Conservation (phyloP, 2,329 filamentous ascomycete genomes). For the Calonectria ilicicola region DNA sequence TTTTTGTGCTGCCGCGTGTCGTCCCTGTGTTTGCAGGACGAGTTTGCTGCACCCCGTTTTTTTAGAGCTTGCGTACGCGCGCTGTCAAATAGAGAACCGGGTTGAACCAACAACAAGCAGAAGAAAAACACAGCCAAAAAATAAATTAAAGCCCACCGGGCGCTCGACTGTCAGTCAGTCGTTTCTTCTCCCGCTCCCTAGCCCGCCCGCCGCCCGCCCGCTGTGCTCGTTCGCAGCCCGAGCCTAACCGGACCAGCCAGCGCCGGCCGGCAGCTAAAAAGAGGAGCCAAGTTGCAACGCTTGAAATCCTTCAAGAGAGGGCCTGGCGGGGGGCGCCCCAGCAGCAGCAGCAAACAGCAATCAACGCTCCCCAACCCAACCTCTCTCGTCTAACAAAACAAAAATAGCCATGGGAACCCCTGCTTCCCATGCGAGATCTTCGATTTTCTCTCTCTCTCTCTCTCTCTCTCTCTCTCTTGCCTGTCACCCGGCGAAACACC, state of each 20-base stretch:
- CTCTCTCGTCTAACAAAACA: background rate
- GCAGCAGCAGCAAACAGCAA: background rate
- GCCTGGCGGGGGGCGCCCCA: background rate
- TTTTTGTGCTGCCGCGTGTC: too few relatives aligned
- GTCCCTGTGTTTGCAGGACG: background rate
- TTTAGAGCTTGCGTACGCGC: too few relatives aligned
- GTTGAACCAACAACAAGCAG: background rate
- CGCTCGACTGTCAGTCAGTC: background rate
- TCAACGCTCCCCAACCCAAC: background rate
- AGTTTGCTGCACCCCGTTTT: background rate
- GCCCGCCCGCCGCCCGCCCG: background rate
- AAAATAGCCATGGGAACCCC: background rate
- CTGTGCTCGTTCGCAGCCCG: background rate
- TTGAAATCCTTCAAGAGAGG: background rate
- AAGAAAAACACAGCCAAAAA: too few relatives aligned
- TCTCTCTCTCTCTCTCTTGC: background rate
- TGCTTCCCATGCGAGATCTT: background rate
- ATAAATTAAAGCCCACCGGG: too few relatives aligned
- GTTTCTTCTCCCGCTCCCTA: constrained; percentile 3
- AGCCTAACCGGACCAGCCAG: background rate
- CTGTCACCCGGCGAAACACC: background rate
- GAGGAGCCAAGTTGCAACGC: background rate
- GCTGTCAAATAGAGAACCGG: too few relatives aligned
- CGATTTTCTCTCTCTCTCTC: background rate
- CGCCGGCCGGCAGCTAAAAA: background rate